Evolutionary conservation across 345 rosid genomes (phyloP), one percentile per base, ranked within the genome.

Genomic region (Euclidium syriacum): DNA sequence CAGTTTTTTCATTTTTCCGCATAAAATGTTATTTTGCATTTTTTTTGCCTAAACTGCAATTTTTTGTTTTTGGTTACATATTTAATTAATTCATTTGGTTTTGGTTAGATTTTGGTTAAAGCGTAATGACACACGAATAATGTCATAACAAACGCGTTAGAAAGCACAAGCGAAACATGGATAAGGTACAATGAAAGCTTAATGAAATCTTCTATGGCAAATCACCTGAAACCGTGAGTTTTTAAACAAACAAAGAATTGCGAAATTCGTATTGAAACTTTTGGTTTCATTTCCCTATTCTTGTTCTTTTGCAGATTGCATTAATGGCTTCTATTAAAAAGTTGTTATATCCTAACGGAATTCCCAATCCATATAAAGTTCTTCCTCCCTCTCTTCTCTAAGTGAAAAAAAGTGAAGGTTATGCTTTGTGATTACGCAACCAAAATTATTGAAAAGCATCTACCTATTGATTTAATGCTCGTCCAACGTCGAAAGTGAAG

Each of bases 161-260:
- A n/a, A 47, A 92, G 99, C 73, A 90, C 85, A 73, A 90, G 99
- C 58, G 99, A 96, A 94, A 75, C 99, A 94, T 52, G 99, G 99
- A 46, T 67, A 87, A 57, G 98, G 99, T 78, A 75, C 84, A 72
- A 85, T 94, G 99, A 90, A 90, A 77, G 95, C 99, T 61, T n/a
- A 81, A 84, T 50, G 67, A 85, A 75, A 84, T 90, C 50, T 75
- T 73, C 35, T 94, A 94, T 70, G 90, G 88, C 81, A 94, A 94
- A 73, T 64, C 97, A 23, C 85, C 77, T 43, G 75, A 78, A 87
- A 67, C 82, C 4, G 98, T 92, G 62, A 74, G 95, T 74, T 58
- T n/a, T n/a, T n/a, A n/a, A 7, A 44, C 27, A 44, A 19, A n/a
- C n/a, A n/a, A n/a, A n/a, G n/a, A n/a, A n/a, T n/a, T 49, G n/a